These are phyloP conservation scores for Phytopythium boreale DNA, from an alignment of 352 stramenopile species.

Conservation along the genomic window DNA sequence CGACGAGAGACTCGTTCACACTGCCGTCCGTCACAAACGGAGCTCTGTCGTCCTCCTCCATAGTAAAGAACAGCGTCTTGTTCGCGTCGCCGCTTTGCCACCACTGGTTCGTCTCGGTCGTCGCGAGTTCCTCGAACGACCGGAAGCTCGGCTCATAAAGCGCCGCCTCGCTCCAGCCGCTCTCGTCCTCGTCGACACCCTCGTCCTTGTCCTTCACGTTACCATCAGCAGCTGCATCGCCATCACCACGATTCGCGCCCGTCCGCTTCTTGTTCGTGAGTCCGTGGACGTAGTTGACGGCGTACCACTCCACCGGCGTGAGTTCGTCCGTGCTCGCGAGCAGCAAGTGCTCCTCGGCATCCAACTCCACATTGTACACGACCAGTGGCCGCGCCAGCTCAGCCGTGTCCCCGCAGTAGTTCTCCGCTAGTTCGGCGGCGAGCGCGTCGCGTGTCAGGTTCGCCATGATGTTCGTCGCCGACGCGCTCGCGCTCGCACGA, in stretches of 20 bases:
- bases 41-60: conserved; percentile 10
- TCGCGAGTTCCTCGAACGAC: conserved; percentile 45
- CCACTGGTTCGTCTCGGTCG: conserved; percentile 24
- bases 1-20: conserved; percentile 23
- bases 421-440: conserved; percentile 39
- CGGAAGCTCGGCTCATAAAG: conserved; percentile 21
- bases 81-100: conserved; percentile 46
- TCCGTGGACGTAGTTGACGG: conserved; percentile 69
- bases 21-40: conserved; percentile 9
- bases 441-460: conserved; percentile 28
- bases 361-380: conserved; percentile 65
- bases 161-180: conserved; percentile 15
- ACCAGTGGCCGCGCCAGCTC: conserved; percentile 47
- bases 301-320: conserved; percentile 83
- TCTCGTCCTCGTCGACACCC: conserved; percentile 22
- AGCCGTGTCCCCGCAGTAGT: conserved; percentile 36
- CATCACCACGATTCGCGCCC: conserved; percentile 47
- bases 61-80: conserved; percentile 35
- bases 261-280: conserved; percentile 59
- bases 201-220: conserved; percentile 11
- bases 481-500: conserved; percentile 26
- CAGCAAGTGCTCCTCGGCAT: conserved; percentile 79
- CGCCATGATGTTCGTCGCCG: conserved; percentile 17
- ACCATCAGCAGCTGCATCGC: conserved; percentile 40
- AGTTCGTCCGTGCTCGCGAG: conserved; percentile 82